Conservation (phyloP, 129 eudicot species). For the sunflower (Helianthus annuus) region DNA sequence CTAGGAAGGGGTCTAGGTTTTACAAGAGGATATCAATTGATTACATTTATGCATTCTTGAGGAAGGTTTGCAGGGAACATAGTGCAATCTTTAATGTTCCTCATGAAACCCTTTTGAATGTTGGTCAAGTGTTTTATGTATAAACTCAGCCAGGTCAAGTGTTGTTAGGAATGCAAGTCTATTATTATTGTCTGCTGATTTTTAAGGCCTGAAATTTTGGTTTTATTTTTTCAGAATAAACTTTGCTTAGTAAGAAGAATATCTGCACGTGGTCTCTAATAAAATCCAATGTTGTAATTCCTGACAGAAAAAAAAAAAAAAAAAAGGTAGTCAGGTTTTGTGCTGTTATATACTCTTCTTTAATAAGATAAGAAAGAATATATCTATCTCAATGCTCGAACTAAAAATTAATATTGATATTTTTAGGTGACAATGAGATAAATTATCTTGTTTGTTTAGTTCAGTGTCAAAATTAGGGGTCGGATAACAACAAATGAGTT, state of each 20-base stretch:
- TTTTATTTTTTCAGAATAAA: background rate
- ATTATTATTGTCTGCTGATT: background rate
- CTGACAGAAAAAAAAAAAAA: too few species aligned
- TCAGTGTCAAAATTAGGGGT: too few species aligned
- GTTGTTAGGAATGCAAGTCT: background rate
- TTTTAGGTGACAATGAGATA: too few species aligned
- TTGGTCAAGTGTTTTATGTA: constrained; percentile 81
- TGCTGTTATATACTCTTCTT: too few species aligned
- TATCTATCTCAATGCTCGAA: too few species aligned
- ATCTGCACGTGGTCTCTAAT: background rate
- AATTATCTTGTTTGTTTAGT: too few species aligned
- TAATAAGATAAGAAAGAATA: too few species aligned
- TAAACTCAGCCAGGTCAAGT: background rate
- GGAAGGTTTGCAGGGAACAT: constrained; percentile 87
- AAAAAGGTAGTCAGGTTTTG: too few species aligned
- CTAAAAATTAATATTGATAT: too few species aligned
- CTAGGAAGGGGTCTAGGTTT: constrained; percentile 60
- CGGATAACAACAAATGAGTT: too few species aligned
- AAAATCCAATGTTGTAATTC: too few species aligned
- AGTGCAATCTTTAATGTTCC: constrained; percentile 88
- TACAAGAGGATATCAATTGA: constrained; percentile 62
- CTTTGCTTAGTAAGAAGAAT: background rate
- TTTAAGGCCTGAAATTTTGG: background rate
- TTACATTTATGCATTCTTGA: constrained; percentile 70
- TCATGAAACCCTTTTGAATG: constrained; percentile 81